These are phyloP conservation scores for Fraxinus nigra DNA, from an alignment of 305 asterid species.

Conservation along the genomic window DNA sequence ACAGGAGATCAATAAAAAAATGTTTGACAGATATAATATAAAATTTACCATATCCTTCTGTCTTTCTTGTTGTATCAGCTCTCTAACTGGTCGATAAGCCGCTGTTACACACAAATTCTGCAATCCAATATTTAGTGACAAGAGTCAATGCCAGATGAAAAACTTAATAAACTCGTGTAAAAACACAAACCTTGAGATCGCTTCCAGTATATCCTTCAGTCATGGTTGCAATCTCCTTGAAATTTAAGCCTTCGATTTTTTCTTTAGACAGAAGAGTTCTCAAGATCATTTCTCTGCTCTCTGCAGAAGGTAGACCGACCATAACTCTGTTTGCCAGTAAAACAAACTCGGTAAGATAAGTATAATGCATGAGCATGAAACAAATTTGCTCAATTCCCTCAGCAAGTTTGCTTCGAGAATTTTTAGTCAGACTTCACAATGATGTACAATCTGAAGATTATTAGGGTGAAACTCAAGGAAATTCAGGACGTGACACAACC, in stretches of 20 bases:
- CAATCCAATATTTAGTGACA: constrained; percentile 23
- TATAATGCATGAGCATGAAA: not conserved
- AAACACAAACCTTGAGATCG: constrained; percentile 80
- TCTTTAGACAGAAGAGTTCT: constrained; percentile 82
- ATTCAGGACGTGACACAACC: no score
- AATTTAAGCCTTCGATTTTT: constrained; percentile 68
- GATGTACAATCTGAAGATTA: no score
- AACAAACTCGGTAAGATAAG: not conserved
- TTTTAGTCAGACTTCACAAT: no score
- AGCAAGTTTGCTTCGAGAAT: no score
- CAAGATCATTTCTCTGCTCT: constrained; percentile 83
- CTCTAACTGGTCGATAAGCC: constrained; percentile 94
- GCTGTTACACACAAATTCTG: constrained; percentile 91
- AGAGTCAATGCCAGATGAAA: constrained; percentile 23
- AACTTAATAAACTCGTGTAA: not conserved
- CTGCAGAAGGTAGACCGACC: constrained; percentile 85
- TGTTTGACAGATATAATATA: constrained; percentile 1
- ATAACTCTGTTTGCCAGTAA: constrained; percentile 60
- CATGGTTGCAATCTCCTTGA: constrained; percentile 75
- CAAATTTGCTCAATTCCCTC: no score
- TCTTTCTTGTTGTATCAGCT: constrained; percentile 71
- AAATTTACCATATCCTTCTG: constrained; percentile 69
- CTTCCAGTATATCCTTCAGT: constrained; percentile 97
- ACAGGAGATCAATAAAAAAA: not conserved
- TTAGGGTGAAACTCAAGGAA: no score